phyloP scores from a whole-genome alignment of 768 basidiomycete genomes.

The Auriscalpium vulgare region DNA sequence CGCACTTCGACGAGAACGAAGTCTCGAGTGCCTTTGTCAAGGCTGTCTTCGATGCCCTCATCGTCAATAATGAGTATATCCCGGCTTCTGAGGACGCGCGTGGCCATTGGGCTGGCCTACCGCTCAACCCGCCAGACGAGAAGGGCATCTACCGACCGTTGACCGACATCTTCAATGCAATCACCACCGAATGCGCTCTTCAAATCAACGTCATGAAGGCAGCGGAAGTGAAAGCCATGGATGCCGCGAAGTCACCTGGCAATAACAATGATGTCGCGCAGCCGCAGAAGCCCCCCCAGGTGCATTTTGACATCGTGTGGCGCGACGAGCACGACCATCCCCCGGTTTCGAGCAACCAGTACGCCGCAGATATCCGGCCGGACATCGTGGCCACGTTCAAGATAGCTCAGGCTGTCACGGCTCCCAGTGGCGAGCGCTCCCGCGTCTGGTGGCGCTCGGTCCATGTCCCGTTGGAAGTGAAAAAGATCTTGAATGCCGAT shows the following conservation, averaged over 20 bases:
- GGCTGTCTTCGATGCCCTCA: not conserved
- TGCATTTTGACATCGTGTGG: not conserved
- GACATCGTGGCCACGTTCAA: not conserved
- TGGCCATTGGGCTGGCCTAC: not conserved
- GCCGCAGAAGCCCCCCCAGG: not conserved
- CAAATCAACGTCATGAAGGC: not conserved
- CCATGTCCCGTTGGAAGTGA: not conserved
- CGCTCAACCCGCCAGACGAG: not conserved
- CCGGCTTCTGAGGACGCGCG: not conserved
- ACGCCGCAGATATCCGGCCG: not conserved
- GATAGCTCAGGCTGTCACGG: not conserved
- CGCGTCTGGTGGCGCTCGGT: not conserved
- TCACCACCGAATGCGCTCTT: not conserved
- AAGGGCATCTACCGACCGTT: not conserved
- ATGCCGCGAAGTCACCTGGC: too few relatives aligned
- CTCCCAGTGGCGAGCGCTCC: too few relatives aligned
- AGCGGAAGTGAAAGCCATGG: too few relatives aligned
- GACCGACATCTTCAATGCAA: not conserved
- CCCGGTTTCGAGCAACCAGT: not conserved
- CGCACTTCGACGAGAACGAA: not conserved
- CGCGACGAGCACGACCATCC: not conserved
- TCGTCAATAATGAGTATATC: not conserved
- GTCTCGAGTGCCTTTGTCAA: not conserved
- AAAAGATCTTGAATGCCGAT: not conserved
- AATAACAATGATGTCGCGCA: too few relatives aligned